These are phyloP conservation scores for Schrenkiella parvula DNA, from an alignment of 345 rosid genomes.

Conservation along the genomic window DNA sequence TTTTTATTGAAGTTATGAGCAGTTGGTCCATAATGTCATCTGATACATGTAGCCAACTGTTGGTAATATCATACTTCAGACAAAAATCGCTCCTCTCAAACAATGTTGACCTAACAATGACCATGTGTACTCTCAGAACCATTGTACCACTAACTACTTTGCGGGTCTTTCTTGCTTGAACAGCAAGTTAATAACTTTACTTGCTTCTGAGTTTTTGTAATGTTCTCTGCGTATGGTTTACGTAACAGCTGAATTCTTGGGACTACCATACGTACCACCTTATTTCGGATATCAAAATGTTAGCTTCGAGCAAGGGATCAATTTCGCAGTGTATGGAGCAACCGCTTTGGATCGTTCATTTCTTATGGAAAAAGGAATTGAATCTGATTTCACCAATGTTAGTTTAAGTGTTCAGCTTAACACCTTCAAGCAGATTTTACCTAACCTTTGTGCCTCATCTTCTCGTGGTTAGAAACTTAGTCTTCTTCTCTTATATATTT, in stretches of 20 bases:
- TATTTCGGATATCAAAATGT: constrained; percentile 31
- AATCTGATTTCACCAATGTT: constrained; percentile 14
- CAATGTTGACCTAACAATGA: background rate
- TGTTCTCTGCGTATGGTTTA: background rate
- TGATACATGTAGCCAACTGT: background rate
- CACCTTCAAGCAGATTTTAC: constrained; percentile 40
- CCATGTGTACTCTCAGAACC: background rate
- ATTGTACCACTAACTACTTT: background rate
- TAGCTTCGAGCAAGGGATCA: constrained; percentile 41
- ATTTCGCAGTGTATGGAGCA: constrained; percentile 54
- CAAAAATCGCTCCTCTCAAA: background rate
- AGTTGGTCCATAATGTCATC: background rate
- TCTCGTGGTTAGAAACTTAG: constrained; percentile 26
- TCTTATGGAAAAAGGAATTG: constrained; percentile 33
- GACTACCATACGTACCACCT: constrained; percentile 40
- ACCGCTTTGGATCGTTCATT: constrained; percentile 38
- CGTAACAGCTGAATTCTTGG: constrained; percentile 38
- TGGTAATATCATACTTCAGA: background rate
- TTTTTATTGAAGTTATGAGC: background rate
- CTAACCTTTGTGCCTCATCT: constrained; percentile 34
- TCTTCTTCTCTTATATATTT: background rate
- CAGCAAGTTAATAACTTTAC: background rate
- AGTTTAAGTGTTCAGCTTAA: constrained; percentile 41
- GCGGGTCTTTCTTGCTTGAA: background rate
- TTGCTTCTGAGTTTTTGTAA: background rate